phyloP scores from a whole-genome alignment of 2,329 filamentous ascomycete genomes.

The Botrytis fragariae region DNA sequence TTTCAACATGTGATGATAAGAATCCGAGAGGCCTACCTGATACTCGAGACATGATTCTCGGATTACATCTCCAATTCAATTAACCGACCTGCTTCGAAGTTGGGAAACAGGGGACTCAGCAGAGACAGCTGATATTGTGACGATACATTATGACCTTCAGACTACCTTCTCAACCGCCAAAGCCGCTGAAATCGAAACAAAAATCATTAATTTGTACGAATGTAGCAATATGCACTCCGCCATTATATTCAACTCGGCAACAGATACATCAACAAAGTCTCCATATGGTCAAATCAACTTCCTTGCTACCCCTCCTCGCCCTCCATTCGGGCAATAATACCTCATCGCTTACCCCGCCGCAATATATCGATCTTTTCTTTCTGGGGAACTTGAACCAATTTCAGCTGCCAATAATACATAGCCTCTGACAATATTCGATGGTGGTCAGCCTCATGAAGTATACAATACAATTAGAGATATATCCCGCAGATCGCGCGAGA shows the following conservation, averaged over 20 bases:
- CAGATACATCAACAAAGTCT: neutral
- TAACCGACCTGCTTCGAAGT: neutral
- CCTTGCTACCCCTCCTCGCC: conserved; percentile 9
- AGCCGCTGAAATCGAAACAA: neutral
- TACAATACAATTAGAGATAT: neutral
- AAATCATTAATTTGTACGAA: neutral
- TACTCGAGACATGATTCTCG: neutral
- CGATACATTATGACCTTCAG: neutral
- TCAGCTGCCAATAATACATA: conserved; percentile 13
- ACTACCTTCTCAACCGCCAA: neutral
- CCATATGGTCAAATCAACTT: neutral
- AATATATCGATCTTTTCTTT: neutral
- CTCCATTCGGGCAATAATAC: neutral
- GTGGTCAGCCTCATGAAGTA: neutral
- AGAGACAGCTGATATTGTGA: neutral
- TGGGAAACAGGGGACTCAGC: neutral
- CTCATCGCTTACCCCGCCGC: neutral
- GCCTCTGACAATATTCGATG: neutral
- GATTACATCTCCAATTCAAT: neutral
- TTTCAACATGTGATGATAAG: conserved; percentile 13
- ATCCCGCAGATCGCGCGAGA: neutral
- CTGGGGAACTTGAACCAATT: neutral
- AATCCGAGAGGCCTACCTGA: neutral
- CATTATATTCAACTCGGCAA: neutral
- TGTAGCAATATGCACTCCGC: neutral